phyloP scores from a whole-genome alignment of 371 early-diverging fungal species.

The Syncephalastrum racemosum region DNA sequence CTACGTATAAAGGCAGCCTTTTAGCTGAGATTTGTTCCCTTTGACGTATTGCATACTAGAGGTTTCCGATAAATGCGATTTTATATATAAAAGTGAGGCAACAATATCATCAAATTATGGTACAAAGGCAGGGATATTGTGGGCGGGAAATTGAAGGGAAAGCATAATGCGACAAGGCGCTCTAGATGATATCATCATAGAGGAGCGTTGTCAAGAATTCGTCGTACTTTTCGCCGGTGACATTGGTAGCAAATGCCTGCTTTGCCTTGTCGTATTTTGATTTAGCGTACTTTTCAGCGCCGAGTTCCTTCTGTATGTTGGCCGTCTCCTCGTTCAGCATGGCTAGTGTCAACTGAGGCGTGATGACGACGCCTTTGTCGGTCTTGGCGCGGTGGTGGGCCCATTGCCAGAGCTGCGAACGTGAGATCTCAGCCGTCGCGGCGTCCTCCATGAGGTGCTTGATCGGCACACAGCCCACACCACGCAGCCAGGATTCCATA shows the following conservation, averaged over 20 bases:
- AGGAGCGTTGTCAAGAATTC: slow-evolving; percentile 90
- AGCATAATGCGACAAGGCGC: no score
- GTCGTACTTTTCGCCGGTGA: slow-evolving; percentile 78
- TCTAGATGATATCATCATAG: slow-evolving; percentile 71
- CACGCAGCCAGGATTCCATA: slow-evolving; percentile 93
- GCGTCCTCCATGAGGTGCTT: slow-evolving; percentile 97
- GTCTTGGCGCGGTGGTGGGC: slow-evolving; percentile 78
- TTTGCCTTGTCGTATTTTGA: slow-evolving; percentile 77
- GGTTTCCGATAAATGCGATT: no score
- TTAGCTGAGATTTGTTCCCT: no score
- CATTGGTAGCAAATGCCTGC: slow-evolving; percentile 73
- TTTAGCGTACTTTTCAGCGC: slow-evolving; percentile 50
- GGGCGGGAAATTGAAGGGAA: no score
- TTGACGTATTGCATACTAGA: no score
- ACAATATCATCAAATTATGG: no score
- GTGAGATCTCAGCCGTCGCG: slow-evolving; percentile 95
- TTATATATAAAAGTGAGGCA: no score
- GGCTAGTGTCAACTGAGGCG: slow-evolving; percentile 63
- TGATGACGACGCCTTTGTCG: slow-evolving; percentile 69
- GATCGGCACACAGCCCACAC: slow-evolving; percentile 91
- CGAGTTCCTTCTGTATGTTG: slow-evolving; percentile 57
- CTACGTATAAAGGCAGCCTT: no score
- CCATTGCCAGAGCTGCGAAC: slow-evolving; percentile 95
- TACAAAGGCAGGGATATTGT: no score
- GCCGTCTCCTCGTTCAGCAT: slow-evolving; percentile 80